phyloP scores from a whole-genome alignment of 305 asterid genomes.

The Fraxinus baroniana region DNA sequence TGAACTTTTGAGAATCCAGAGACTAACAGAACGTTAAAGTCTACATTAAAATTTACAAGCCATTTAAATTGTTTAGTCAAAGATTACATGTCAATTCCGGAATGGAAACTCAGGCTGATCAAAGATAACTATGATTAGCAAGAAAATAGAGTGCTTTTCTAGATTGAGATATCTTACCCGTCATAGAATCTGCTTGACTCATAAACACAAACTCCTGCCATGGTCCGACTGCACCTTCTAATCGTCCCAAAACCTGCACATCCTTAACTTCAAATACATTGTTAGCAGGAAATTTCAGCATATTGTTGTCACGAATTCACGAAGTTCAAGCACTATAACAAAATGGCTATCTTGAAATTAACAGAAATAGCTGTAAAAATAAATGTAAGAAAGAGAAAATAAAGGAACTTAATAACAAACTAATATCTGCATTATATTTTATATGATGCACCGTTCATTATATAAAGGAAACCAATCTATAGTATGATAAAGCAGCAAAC shows the following conservation, averaged over 20 bases:
- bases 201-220: background rate
- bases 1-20: slow-evolving; percentile 10
- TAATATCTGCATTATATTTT: background rate
- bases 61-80: slow-evolving; percentile 1
- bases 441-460: slow-evolving; percentile 25
- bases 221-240: background rate
- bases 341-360: background rate
- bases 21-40: background rate
- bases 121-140: background rate
- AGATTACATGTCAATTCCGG: slow-evolving; percentile 15
- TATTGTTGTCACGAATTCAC: background rate
- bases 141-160: background rate
- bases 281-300: slow-evolving; percentile 26
- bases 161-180: slow-evolving; percentile 10
- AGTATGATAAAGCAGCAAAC: slow-evolving; percentile 22
- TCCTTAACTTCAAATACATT: slow-evolving; percentile 23
- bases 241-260: slow-evolving; percentile 32
- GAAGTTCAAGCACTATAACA: background rate
- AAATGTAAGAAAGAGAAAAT: background rate
- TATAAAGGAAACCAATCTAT: slow-evolving; percentile 23
- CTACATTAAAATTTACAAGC: slow-evolving; percentile 2
- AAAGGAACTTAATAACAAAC: slow-evolving; percentile 11
- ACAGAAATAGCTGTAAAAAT: background rate
- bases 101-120: slow-evolving; percentile 19
- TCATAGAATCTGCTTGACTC: background rate